Evolutionary conservation across 306 rosid genomes (phyloP).

Genomic region (Cicer yamashitae): DNA sequence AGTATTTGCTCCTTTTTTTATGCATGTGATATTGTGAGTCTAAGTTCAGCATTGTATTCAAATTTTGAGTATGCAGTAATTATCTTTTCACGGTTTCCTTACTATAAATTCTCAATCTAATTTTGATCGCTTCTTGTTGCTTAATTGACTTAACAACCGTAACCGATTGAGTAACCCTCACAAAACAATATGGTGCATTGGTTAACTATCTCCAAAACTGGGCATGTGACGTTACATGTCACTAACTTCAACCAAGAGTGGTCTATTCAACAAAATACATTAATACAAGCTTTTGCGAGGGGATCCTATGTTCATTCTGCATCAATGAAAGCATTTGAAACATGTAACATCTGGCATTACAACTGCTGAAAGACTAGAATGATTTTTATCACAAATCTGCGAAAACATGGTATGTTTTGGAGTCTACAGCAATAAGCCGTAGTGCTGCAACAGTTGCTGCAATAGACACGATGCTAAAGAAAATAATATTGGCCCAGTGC

Average conservation of each 20-base stretch:
- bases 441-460: constrained; percentile 80
- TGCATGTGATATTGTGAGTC: neutral
- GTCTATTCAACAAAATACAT: neutral
- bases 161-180: neutral
- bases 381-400: constrained; percentile 70
- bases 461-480: constrained; percentile 67
- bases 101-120: neutral
- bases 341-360: neutral
- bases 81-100: constrained; percentile 5
- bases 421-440: constrained; percentile 79
- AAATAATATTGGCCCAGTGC: constrained; percentile 83
- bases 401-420: constrained; percentile 76
- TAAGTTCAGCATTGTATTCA: constrained; percentile 14
- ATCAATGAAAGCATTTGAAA: constrained; percentile 22
- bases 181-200: neutral
- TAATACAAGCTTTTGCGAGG: neutral
- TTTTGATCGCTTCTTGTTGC: neutral
- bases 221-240: neutral
- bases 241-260: neutral
- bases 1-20: too few relatives aligned
- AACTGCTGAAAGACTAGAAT: constrained; percentile 21
- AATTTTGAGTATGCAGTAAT: neutral
- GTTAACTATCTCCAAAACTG: constrained; percentile 6
- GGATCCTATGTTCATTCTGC: neutral
- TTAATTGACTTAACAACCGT: neutral